Conservation (phyloP, 306 rosid species). For the Elaeagnus macrophylla region DNA sequence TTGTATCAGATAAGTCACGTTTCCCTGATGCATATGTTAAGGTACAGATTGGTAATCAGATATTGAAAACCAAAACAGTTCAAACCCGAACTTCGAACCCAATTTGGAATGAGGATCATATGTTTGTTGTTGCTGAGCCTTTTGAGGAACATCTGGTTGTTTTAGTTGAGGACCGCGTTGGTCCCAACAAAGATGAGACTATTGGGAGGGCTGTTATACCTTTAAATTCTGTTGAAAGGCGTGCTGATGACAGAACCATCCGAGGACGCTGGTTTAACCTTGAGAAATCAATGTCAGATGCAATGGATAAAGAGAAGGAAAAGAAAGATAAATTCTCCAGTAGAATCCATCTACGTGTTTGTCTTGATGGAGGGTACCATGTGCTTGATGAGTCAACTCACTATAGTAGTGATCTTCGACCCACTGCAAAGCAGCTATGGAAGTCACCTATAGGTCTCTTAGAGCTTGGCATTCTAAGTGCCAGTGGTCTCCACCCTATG, state of each 20-base stretch:
- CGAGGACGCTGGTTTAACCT: constrained; percentile 50
- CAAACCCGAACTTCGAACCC: constrained; percentile 45
- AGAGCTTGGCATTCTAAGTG: constrained; percentile 76
- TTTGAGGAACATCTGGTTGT: constrained; percentile 67
- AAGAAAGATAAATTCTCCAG: constrained; percentile 49
- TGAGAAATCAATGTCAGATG: constrained; percentile 56
- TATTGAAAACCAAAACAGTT: constrained; percentile 40
- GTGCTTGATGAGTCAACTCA: constrained; percentile 85
- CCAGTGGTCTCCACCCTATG: constrained; percentile 55
- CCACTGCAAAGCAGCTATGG: constrained; percentile 62
- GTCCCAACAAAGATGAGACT: constrained; percentile 66
- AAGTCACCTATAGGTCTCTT: constrained; percentile 66
- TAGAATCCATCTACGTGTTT: constrained; percentile 46
- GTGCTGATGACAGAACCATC: constrained; percentile 48
- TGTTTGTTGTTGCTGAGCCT: constrained; percentile 85
- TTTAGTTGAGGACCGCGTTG: constrained; percentile 62
- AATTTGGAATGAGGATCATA: constrained; percentile 53
- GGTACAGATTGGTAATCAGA: constrained; percentile 66
- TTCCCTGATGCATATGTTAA: constrained; percentile 58
- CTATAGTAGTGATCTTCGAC: constrained; percentile 85
- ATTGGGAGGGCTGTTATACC: constrained; percentile 55
- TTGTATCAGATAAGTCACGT: constrained; percentile 56
- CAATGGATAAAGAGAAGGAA: constrained; percentile 47
- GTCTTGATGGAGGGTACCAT: constrained; percentile 92
- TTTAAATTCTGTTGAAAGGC: constrained; percentile 39